Evolutionary conservation across 1,284 basidiomycete species (phyloP), one percentile per base, ranked within the genome.

Genomic region (Anthracocystis panici-leucophaei): DNA sequence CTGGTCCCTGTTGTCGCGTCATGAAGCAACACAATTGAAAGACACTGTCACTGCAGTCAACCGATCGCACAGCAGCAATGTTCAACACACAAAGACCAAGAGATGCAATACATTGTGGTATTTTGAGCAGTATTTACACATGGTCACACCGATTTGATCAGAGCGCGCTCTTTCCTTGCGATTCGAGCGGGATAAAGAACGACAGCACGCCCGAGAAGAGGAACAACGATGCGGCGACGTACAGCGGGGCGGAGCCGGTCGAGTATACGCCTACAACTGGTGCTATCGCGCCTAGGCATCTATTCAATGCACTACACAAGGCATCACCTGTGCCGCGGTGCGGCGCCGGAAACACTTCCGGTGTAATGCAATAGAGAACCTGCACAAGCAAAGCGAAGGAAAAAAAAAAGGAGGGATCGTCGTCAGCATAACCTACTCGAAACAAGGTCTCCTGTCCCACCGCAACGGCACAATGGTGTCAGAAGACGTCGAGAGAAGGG

Each of bases 261-360:
- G 75, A 65, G 61, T 82, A 84, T 42, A 83, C 81, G 12, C 76
- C 70, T 44, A 85, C 84, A 61, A 84, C 81, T 12, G 84, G 79
- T n/a, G n/a, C n/a, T n/a, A n/a, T n/a, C n/a, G n/a, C n/a, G n/a
- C n/a, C n/a, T n/a, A n/a, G n/a, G n/a, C n/a, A n/a, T n/a, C n/a
- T n/a, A n/a, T n/a, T n/a, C n/a, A n/a, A n/a, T n/a, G n/a, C n/a
- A n/a, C 1, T 73, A 6, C 77, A 79, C 40, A 85, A 76, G 11
- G 81, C 84, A 33, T 85, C 84, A 18, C 80, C 84, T 2, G 83
- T 84, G 3, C 84, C 84, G 11, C 84, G 82, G 20, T 78, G 65
- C 10, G 84, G 84, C 55, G 82, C 82, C 3, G 83, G 83, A 56
- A 84, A 76, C 3, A 73, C 55, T 57, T 85, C 84, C 10, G 84